phyloP scores from a whole-genome alignment of 768 basidiomycete species.

The Sarcodon aspratus region DNA sequence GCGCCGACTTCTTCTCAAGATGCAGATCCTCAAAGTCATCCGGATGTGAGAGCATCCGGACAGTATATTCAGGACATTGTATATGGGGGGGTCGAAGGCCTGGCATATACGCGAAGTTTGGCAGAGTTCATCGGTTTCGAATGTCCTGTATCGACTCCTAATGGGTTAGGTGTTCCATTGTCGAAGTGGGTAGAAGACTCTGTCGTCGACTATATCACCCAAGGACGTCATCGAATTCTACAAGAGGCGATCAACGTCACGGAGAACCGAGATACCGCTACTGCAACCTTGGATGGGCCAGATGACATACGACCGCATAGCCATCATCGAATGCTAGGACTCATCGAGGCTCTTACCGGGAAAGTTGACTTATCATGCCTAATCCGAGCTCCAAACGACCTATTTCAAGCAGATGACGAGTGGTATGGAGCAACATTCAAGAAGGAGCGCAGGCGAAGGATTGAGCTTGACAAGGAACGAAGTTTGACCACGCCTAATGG shows the following conservation, averaged over 20 bases:
- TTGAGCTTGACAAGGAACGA: conserved; percentile 12
- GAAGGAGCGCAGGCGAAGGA: conserved; percentile 20
- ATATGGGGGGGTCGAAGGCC: conserved; percentile 68
- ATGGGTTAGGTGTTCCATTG: conserved; percentile 21
- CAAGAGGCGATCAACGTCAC: conserved; percentile 15
- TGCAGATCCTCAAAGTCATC: not conserved
- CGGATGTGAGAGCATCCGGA: conserved; percentile 37
- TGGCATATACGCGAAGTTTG: conserved; percentile 66
- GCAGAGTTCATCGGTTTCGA: conserved; percentile 51
- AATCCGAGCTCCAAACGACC: conserved; percentile 28
- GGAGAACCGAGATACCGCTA: conserved; percentile 4
- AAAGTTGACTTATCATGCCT: conserved; percentile 32
- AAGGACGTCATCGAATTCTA: conserved; percentile 26
- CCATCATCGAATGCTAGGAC: conserved; percentile 1
- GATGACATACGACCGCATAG: too few relatives aligned
- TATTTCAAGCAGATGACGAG: conserved; percentile 24
- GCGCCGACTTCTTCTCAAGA: not conserved
- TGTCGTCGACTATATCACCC: conserved; percentile 28
- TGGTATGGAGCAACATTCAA: conserved; percentile 20
- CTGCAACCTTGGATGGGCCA: too few relatives aligned
- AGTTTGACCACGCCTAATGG: conserved; percentile 20
- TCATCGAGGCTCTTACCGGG: conserved; percentile 11
- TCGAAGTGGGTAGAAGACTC: conserved; percentile 28
- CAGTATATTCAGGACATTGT: conserved; percentile 57
- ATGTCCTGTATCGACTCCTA: conserved; percentile 5